Percentiles rank a stretch among this genome's conserved stretches.
Evolutionary conservation across 345 rosid genomes (phyloP).

Genomic region (Aurinia saxatilis): DNA sequence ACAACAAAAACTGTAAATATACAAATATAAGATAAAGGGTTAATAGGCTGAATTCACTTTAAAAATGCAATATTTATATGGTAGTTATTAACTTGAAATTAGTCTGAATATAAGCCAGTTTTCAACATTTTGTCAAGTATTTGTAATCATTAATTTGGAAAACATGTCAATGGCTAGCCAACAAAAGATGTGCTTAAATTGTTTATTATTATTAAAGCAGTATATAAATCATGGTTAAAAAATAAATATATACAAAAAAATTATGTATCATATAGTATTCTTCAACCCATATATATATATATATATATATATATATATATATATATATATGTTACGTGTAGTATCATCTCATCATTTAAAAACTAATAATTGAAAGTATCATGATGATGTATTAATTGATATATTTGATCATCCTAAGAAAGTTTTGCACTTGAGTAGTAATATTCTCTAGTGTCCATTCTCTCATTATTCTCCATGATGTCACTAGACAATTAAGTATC

Average conservation of each 20-base stretch:
- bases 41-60: neutral
- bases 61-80: neutral
- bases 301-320: too few species aligned
- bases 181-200: neutral
- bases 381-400: neutral
- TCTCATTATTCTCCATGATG: constrained; percentile 32
- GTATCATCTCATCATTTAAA: constrained; percentile 12
- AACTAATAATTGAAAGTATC: neutral
- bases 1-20: constrained; percentile 3
- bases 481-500: constrained; percentile 21
- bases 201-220: neutral
- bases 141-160: neutral
- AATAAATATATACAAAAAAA: neutral
- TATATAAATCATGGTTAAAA: neutral
- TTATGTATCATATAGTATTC: neutral
- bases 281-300: neutral
- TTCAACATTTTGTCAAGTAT: neutral
- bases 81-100: neutral
- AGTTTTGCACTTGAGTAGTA: constrained; percentile 27
- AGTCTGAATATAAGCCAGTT: neutral
- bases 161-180: neutral
- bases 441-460: constrained; percentile 32
- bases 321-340: neutral
- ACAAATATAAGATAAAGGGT: neutral
- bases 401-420: constrained; percentile 19